phyloP scores from a whole-genome alignment of 306 rosid species.

The Trifolium pratense region DNA sequence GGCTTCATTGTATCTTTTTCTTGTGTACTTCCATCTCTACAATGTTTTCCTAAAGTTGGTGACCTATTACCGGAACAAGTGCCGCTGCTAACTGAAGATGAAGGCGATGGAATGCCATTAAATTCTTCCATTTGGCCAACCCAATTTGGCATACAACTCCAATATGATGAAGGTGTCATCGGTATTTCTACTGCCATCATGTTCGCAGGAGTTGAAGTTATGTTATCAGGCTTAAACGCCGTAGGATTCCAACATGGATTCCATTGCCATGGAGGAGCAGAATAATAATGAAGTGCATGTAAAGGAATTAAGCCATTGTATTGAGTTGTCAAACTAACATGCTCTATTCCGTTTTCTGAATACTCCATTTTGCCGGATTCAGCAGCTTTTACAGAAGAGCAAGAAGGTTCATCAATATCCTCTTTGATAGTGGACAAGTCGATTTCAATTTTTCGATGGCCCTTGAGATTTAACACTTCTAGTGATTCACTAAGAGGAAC shows the following conservation, averaged over 20 bases:
- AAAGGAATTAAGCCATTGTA: slow-evolving; percentile 38
- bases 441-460: slow-evolving; percentile 40
- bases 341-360: slow-evolving; percentile 42
- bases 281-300: slow-evolving; percentile 48
- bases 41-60: slow-evolving; percentile 64
- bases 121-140: slow-evolving; percentile 42
- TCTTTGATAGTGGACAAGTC: slow-evolving; percentile 41
- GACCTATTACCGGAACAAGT: slow-evolving; percentile 49
- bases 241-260: slow-evolving; percentile 54
- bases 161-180: slow-evolving; percentile 45
- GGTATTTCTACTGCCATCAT: slow-evolving; percentile 46
- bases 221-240: slow-evolving; percentile 41
- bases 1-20: slow-evolving; percentile 44
- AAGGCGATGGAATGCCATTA: slow-evolving; percentile 47
- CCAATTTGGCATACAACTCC: slow-evolving; percentile 54
- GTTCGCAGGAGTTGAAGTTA: slow-evolving; percentile 43
- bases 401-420: slow-evolving; percentile 44
- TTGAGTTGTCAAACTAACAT: slow-evolving; percentile 37
- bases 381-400: slow-evolving; percentile 41
- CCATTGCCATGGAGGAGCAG: slow-evolving; percentile 61
- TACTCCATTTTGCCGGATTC: slow-evolving; percentile 40
- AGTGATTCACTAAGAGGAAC: slow-evolving; percentile 56
- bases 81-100: slow-evolving; percentile 45
- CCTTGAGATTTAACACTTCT: slow-evolving; percentile 49
- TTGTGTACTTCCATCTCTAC: slow-evolving; percentile 53